Conservation (phyloP, 2,329 filamentous ascomycete genomes). For the Neonectria ditissima region DNA sequence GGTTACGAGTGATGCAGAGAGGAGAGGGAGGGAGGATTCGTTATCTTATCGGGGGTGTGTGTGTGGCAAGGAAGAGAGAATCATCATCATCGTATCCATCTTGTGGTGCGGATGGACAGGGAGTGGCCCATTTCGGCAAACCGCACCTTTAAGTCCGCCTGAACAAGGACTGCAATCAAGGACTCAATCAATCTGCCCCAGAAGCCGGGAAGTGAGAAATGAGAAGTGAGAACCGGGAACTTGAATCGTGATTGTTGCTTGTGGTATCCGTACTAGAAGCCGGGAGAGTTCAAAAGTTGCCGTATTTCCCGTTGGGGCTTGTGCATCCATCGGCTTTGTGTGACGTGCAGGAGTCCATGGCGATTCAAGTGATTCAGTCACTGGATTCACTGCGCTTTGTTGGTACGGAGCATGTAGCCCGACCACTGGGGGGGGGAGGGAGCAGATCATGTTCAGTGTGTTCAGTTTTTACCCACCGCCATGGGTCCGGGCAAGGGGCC, state of each 20-base stretch:
- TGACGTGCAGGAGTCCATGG: not conserved
- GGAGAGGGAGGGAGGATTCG: not conserved
- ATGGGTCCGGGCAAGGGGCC: not conserved
- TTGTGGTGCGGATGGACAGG: conserved; percentile 13
- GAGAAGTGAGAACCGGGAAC: not conserved
- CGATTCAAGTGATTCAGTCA: not conserved
- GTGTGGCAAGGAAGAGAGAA: not conserved
- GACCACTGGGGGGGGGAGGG: no score
- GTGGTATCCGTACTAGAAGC: no score
- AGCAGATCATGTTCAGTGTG: not conserved
- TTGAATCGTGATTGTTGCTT: not conserved
- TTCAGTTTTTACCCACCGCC: conserved; percentile 5
- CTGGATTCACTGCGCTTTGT: not conserved
- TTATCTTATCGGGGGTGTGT: no score
- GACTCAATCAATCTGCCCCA: not conserved
- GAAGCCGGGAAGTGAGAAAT: not conserved
- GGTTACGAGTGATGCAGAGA: not conserved
- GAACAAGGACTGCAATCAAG: not conserved
- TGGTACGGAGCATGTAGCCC: not conserved
- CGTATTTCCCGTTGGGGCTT: no score
- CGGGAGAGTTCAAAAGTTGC: no score
- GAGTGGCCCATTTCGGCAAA: conserved; percentile 17
- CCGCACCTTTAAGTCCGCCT: not conserved
- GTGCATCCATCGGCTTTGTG: no score
- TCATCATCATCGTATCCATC: not conserved